phyloP scores from a whole-genome alignment of 345 rosid species.

The Barbarea vulgaris region DNA sequence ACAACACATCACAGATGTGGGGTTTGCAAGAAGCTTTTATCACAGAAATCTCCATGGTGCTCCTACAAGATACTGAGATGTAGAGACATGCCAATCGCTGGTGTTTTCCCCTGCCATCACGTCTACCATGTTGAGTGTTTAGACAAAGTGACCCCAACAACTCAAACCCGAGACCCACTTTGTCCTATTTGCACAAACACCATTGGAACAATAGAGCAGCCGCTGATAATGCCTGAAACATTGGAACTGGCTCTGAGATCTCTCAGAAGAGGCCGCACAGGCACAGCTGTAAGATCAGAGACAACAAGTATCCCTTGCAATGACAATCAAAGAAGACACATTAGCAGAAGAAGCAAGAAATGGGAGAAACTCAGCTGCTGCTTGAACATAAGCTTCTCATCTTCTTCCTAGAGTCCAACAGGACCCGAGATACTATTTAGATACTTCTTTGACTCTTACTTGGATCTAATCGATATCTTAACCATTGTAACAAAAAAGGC shows the following conservation, averaged over 20 bases:
- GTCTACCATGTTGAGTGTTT: conserved; percentile 91
- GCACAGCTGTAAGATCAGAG: conserved; percentile 53
- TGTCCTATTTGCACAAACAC: conserved; percentile 70
- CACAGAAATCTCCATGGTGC: conserved; percentile 88
- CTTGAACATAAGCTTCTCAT: conserved; percentile 56
- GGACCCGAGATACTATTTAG: conserved; percentile 28
- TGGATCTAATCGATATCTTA: background rate
- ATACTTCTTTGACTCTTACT: background rate
- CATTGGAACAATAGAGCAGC: conserved; percentile 50
- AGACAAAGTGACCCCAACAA: conserved; percentile 73
- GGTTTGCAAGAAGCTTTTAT: conserved; percentile 65
- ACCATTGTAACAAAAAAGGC: background rate
- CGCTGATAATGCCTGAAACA: conserved; percentile 56
- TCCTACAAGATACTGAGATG: conserved; percentile 71
- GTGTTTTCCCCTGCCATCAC: conserved; percentile 80
- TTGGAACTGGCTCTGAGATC: conserved; percentile 69
- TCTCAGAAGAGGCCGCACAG: conserved; percentile 57
- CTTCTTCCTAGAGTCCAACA: conserved; percentile 44
- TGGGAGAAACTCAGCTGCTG: conserved; percentile 47
- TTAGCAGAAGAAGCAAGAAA: conserved; percentile 46
- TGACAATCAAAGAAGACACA: conserved; percentile 40
- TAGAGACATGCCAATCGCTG: conserved; percentile 76
- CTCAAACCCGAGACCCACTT: conserved; percentile 70
- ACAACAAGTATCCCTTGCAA: conserved; percentile 32
- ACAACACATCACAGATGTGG: conserved; percentile 61